These are phyloP conservation scores for Russula foetens DNA, from an alignment of 768 basidiomycete genomes.

Conservation along the genomic window DNA sequence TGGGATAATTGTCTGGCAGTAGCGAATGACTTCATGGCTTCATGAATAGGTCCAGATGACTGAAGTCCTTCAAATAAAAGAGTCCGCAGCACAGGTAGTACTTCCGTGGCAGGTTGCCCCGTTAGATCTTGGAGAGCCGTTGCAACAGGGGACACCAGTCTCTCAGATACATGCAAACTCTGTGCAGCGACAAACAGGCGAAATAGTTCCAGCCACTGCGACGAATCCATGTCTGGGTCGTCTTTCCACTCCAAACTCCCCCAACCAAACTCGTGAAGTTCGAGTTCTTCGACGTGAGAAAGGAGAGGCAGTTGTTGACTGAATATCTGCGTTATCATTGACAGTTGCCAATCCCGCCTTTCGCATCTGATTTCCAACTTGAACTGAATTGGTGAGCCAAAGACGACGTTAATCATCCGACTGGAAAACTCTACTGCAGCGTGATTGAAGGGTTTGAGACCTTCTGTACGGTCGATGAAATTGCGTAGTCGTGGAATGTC, in stretches of 20 bases:
- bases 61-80: not conserved
- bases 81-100: not conserved
- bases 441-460: not conserved
- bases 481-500: not conserved
- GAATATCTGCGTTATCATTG: not conserved
- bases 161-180: not conserved
- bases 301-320: not conserved
- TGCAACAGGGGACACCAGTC: not conserved
- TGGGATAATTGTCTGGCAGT: too few species aligned
- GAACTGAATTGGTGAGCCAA: not conserved
- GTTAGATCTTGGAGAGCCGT: not conserved
- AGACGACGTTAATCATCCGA: not conserved
- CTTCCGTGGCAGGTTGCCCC: not conserved
- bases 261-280: not conserved
- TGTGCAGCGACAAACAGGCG: not conserved
- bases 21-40: too few species aligned
- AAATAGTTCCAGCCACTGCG: not conserved
- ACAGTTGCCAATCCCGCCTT: not conserved
- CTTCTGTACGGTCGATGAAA: not conserved
- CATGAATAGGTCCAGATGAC: too few species aligned
- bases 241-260: not conserved
- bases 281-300: not conserved
- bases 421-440: not conserved
- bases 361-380: not conserved
- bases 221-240: not conserved